Evolutionary conservation across 805 yeast genomes (phyloP), one percentile per base, ranked within the genome.

Genomic region (Candida succiphila): DNA sequence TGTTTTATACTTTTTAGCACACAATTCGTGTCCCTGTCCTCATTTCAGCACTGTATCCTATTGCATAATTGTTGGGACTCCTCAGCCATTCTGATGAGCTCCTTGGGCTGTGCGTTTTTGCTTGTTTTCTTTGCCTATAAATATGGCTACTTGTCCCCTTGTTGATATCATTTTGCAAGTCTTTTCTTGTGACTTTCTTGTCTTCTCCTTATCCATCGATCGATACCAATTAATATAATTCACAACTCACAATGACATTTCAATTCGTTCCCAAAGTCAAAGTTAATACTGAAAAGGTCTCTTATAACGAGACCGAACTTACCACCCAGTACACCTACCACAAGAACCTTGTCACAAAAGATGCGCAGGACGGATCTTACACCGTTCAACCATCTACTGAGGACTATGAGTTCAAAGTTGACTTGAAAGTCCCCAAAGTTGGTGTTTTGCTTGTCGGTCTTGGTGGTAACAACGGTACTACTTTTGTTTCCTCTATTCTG

Each of bases 391-490:
- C 94, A 17, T 71, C 78, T 35, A 52, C 69, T 36, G 70, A 69
- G 42, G 80, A 85, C 44, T 85, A 85, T 52, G 79, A 86, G 53
- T 89, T 88, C 69, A 84, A 85, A 59, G 78, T 84, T 33, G 94
- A 86, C 47, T 69, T 84, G 54, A 69, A 67, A 37, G 75, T 78
- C 29, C 95, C 95, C 47, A 86, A 80, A 59, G 71, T 86, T 31
- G 97, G 97, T 48, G 66, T 88, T 42, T 61, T 88, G 75, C 69
- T 89, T 41, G 96, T 88, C 24, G 97, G 97, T 46, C 69, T 88
- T 44, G 96, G 96, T 48, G 97, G 97, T 60, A 88, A 88, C 69
- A 88, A 88, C 54, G 97, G 96, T 59, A 72, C 96, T 38, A 88
- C 97, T 12, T 69, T 89, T 43, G 74, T 87, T 35, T 87, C 89